Conservation (phyloP, 1,284 basidiomycete genomes). For the Papiliotrema laurentii region DNA sequence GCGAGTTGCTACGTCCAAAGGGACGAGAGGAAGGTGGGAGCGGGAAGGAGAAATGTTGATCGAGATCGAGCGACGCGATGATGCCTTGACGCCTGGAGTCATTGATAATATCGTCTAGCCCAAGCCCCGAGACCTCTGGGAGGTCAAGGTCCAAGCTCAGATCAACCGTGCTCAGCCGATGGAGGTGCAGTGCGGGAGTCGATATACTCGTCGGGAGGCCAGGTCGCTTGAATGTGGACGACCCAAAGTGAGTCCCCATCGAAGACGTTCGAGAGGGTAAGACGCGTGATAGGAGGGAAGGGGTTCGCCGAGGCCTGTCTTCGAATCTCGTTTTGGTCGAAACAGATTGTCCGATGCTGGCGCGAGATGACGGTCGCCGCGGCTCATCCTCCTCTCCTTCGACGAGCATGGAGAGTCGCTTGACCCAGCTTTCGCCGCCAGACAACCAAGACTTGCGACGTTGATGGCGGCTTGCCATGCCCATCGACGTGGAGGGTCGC, state of each 20-base stretch:
- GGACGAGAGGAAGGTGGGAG: background rate
- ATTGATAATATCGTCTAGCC: conserved; percentile 5
- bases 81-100: conserved; percentile 1
- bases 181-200: no score
- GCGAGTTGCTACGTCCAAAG: background rate
- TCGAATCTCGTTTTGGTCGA: no score
- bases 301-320: no score
- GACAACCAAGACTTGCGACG: conserved; percentile 5
- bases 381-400: conserved; percentile 4
- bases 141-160: conserved; percentile 3
- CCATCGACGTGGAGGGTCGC: background rate
- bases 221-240: no score
- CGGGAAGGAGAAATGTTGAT: background rate
- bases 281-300: background rate
- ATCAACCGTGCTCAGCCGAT: background rate
- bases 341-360: background rate
- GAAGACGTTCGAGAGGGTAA: background rate
- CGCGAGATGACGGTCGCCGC: background rate
- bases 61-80: background rate
- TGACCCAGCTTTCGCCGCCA: conserved; percentile 1
- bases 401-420: conserved; percentile 1
- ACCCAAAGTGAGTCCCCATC: background rate
- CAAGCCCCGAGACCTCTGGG: background rate
- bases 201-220: no score
- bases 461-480: background rate